Evolutionary conservation across 2,329 filamentous ascomycete species (phyloP).

Genomic region (Xylaria sp.): DNA sequence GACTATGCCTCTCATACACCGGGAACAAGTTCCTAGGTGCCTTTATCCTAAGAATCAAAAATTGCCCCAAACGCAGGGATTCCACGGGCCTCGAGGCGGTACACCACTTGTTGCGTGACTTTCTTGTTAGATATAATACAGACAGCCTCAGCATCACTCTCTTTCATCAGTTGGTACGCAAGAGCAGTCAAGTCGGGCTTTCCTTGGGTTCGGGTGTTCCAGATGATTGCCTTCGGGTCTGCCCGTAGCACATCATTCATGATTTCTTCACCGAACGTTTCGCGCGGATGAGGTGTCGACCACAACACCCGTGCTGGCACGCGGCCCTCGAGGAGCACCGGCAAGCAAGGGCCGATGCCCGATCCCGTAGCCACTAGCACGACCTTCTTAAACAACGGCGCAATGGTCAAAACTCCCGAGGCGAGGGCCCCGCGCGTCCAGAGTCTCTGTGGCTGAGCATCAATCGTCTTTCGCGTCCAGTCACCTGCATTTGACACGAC

Average conservation of each 20-base stretch:
- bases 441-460: constrained; percentile 67
- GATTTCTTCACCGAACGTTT: constrained; percentile 71
- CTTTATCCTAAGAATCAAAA: constrained; percentile 54
- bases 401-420: constrained; percentile 74
- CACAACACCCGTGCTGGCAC: constrained; percentile 75
- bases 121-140: constrained; percentile 78
- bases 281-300: constrained; percentile 70
- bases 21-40: no score
- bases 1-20: background rate
- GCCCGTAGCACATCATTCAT: constrained; percentile 65
- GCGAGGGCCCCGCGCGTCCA: constrained; percentile 77
- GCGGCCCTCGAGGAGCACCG: constrained; percentile 36
- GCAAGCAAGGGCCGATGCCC: constrained; percentile 70
- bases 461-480: constrained; percentile 75
- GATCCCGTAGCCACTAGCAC: constrained; percentile 78
- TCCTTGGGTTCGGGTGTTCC: constrained; percentile 71
- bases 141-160: constrained; percentile 73
- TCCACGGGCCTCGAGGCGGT: constrained; percentile 73
- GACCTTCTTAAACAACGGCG: constrained; percentile 72
- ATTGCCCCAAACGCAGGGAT: constrained; percentile 78
- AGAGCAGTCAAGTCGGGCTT: constrained; percentile 66
- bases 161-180: constrained; percentile 64
- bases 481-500: constrained; percentile 79
- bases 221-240: constrained; percentile 72
- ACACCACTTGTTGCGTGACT: constrained; percentile 75